A percentile compares a stretch with the other conserved stretches of the same genome.
Conservation (phyloP, 306 rosid species). For the Purshia tridentata region DNA sequence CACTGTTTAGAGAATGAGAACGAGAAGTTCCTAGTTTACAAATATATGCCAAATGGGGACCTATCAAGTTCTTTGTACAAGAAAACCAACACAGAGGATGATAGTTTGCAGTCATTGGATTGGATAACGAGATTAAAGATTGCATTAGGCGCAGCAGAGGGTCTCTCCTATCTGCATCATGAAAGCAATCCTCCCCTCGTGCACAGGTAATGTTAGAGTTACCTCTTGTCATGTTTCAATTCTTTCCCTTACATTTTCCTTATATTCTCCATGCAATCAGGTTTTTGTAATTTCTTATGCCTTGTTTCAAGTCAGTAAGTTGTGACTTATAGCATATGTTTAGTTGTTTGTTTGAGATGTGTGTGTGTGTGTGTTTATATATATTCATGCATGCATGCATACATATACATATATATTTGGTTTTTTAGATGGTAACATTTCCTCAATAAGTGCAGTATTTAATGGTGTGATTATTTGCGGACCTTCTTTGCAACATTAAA, state of each 20-base stretch:
- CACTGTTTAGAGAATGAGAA: constrained; percentile 84
- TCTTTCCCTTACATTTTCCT: not conserved
- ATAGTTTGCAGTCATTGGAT: constrained; percentile 77
- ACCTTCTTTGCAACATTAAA: not conserved
- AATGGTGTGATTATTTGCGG: not conserved
- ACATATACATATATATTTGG: not conserved
- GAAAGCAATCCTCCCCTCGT: constrained; percentile 80
- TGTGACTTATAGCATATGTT: not conserved
- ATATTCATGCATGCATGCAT: not conserved
- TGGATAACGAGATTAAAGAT: constrained; percentile 97
- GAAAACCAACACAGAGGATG: constrained; percentile 56
- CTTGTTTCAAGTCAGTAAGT: not conserved
- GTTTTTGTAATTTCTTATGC: not conserved
- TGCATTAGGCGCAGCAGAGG: constrained; percentile 92
- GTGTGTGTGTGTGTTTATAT: not conserved
- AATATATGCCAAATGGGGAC: constrained; percentile 77
- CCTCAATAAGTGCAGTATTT: not conserved
- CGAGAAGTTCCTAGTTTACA: constrained; percentile 84
- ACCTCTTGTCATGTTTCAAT: constrained; percentile 18
- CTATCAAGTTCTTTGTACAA: constrained; percentile 66
- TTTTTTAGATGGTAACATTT: not conserved
- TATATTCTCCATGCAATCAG: constrained; percentile 3
- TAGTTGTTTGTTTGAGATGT: not conserved
- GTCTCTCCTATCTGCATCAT: constrained; percentile 79
- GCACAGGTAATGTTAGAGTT: constrained; percentile 63